phyloP scores from a whole-genome alignment of 805 yeast genomes.

The Saccharomycopsis selenospora region DNA sequence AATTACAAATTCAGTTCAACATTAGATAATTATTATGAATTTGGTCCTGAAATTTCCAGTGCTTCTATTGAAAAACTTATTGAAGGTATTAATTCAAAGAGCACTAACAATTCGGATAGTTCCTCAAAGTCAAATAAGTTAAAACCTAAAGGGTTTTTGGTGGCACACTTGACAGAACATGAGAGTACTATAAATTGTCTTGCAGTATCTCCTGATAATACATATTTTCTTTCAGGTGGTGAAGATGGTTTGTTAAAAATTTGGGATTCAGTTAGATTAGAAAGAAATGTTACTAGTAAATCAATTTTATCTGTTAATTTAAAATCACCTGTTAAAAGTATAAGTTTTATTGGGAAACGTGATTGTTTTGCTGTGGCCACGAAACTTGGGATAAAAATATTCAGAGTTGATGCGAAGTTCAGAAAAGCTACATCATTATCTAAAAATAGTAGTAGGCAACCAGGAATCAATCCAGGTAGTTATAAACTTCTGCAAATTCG shows the following conservation, averaged over 20 bases:
- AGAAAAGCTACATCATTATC: conserved; percentile 21
- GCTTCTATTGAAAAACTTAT: background rate
- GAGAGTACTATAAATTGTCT: conserved; percentile 50
- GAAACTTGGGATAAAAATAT: conserved; percentile 32
- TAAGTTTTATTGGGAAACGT: conserved; percentile 46
- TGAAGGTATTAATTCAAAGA: conserved; percentile 4
- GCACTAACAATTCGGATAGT: conserved; percentile 7
- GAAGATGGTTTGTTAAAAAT: conserved; percentile 63
- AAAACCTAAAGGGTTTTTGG: conserved; percentile 44
- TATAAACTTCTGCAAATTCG: conserved; percentile 20
- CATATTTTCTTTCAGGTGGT: conserved; percentile 71
- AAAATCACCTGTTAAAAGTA: conserved; percentile 41
- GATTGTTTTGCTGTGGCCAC: conserved; percentile 51
- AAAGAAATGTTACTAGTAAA: conserved; percentile 48
- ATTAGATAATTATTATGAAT: conserved; percentile 56
- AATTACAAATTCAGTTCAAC: conserved; percentile 49
- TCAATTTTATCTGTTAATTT: conserved; percentile 42
- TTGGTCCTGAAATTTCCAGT: conserved; percentile 39
- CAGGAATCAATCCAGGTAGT: conserved; percentile 9
- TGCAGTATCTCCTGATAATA: conserved; percentile 52
- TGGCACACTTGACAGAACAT: conserved; percentile 60
- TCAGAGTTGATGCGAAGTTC: conserved; percentile 29
- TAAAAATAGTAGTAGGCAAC: conserved; percentile 20
- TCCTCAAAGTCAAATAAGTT: conserved; percentile 6
- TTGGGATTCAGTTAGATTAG: conserved; percentile 70